Base-by-base conservation (phyloP, 1,284 basidiomycete species). In the Neolentinus lepideus region DNA sequence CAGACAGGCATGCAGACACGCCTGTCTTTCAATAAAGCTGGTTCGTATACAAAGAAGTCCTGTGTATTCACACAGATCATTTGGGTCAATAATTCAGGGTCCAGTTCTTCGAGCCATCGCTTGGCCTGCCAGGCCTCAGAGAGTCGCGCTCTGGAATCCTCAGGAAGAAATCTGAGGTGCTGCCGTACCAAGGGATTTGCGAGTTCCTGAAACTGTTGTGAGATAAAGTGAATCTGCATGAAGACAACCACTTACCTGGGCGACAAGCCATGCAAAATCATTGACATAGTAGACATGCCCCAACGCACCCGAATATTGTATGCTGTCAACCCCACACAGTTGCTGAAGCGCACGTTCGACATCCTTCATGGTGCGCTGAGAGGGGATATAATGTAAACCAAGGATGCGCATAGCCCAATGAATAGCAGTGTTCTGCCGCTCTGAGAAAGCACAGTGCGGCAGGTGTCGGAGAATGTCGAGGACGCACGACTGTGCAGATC, bases 221-320 rank as follows among this genome's bases (percentile, higher is more conserved):
- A 33, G 19, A 26, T 26, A 10, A 27, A 33, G 21, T 4, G 29
- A 4, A 31, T 4, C 29, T 4, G 12, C 29, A 31, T 6, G 29
- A 31, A 31, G 29, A 31, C 26, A 26, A 46, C 54, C 8, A 54
- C 54, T 53, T 55, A 70, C 69, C 63, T 71, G 69, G 11, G 69
- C 58, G 10, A 72, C 61, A 14, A 73, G 67, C n/a, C 66, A 55
- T 0, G 60, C 57, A 0, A 72, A 54, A 29, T 59, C 62, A 54
- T 73, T 71, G 1, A 67, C 62, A 59, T 65, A 65, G 54, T 73
- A 75, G 0, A 57, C 53, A 54, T 75, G 65, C 0, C 71, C 72
- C 6, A 74, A 56, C 14, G 61, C 63, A 4, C 73, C 72, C 21
- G 65, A 51, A 54, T 71, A 69, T 8, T 43, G 36, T 8, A 68